Evolutionary conservation across 257 asterid genomes (phyloP).

Genomic region (Przewalskia tangutica): DNA sequence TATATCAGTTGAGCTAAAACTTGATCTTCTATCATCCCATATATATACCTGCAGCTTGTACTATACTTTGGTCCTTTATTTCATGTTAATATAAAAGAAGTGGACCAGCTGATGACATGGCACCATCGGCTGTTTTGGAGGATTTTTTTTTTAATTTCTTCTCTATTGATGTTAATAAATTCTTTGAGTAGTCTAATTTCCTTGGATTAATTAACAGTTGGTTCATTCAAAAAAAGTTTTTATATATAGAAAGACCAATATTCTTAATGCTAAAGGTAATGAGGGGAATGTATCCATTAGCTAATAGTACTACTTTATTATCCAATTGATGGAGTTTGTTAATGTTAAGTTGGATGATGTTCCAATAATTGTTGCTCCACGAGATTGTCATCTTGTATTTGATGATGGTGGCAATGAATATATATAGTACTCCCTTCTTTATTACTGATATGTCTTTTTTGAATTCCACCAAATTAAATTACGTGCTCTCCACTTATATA

Average conservation of each 20-base stretch:
- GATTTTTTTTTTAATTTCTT: background rate
- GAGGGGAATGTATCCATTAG: slow-evolving; percentile 5
- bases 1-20: background rate
- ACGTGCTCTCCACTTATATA: no score
- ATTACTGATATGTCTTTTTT: no score
- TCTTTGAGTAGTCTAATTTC: background rate
- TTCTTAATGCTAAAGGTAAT: background rate
- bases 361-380: slow-evolving; percentile 32
- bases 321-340: background rate
- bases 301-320: background rate
- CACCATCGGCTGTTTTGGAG: background rate
- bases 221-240: background rate
- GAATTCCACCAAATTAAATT: no score
- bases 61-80: background rate
- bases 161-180: slow-evolving; percentile 2
- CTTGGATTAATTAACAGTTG: background rate
- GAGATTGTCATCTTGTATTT: slow-evolving; percentile 20
- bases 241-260: background rate
- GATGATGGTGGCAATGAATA: slow-evolving; percentile 56
- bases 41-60: background rate
- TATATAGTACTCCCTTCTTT: slow-evolving; percentile 2
- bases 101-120: slow-evolving; percentile 3
- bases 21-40: background rate
- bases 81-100: background rate
- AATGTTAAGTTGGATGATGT: slow-evolving; percentile 16